Evolutionary conservation across 345 rosid species (phyloP), one percentile per base, ranked within the genome.

Genomic region (Citrus trifoliata): DNA sequence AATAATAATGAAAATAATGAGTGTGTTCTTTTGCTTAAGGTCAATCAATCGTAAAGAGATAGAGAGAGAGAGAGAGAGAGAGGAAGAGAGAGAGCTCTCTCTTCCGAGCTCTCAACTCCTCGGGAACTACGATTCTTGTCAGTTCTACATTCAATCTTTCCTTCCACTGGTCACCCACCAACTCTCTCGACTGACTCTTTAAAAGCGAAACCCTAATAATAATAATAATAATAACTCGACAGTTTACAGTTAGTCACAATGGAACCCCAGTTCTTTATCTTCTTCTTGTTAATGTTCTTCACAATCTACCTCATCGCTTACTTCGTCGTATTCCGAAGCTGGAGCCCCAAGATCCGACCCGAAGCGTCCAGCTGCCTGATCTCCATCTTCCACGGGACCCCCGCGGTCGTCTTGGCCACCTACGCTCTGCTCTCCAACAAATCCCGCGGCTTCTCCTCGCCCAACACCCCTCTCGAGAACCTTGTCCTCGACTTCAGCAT

Each of bases 291-390:
- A 68, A 76, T 87, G 80, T 94, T 94, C 90, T 48, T 85, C 67
- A 13, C 79, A 83, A 76, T 88, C 79, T 94, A 94, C 63, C 80
- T 88, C 62, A 9, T 86, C 32, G 92, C 93, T 14, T 87, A 88
- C 80, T 84, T 73, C 85, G 16, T 88, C 78, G 79, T 93, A 64
- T 95, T 95, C 93, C 93, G 93, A 66, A 72, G 74, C 48, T 95
- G 98, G 97, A 75, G 74, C 74, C 83, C 87, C 69, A 78, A 81
- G 78, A 76, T 85, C 87, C 91, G 97, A 12, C 93, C 95, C 53
- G 96, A 93, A 67, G 96, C 98, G 1, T 87, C 93, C 7, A 90
- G 93, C 77, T 95, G 97, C 84, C 64, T 89, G 13, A 93, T 95
- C 87, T 94, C 98, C 73, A 78, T 93, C 77, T 88, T 88, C 81